Evolutionary conservation across 1,139 yeast genomes (phyloP).

Genomic region (Nakaseomyces nivariensis): DNA sequence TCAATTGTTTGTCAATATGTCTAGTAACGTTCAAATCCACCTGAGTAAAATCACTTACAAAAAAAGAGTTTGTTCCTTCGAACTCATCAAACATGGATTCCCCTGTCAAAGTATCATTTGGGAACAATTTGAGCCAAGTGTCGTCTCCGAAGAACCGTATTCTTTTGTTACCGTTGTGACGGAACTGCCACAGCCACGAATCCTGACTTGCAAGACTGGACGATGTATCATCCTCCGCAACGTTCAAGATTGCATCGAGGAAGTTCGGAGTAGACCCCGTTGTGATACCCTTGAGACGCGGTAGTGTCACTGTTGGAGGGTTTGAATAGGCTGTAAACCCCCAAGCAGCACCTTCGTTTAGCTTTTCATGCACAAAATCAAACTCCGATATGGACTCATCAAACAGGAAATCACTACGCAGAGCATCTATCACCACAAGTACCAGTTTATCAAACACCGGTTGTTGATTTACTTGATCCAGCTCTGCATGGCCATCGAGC

Average conservation of each 20-base stretch:
- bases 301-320: constrained; percentile 79
- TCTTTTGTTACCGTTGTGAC: constrained; percentile 33
- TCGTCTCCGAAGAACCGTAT: constrained; percentile 93
- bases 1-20: constrained; percentile 40
- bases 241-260: constrained; percentile 79
- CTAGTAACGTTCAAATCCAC: constrained; percentile 91
- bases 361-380: constrained; percentile 52
- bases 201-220: constrained; percentile 71
- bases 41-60: constrained; percentile 87
- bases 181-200: constrained; percentile 73
- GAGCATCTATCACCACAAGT: constrained; percentile 85
- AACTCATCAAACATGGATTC: constrained; percentile 42
- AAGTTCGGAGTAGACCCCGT: constrained; percentile 77
- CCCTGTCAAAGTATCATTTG: constrained; percentile 22
- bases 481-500: constrained; percentile 3
- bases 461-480: constrained; percentile 16
- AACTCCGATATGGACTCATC: constrained; percentile 49
- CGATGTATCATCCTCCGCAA: constrained; percentile 82
- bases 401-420: constrained; percentile 79
- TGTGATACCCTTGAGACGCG: constrained; percentile 68
- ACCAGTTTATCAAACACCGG: constrained; percentile 61
- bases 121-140: constrained; percentile 90
- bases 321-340: constrained; percentile 88
- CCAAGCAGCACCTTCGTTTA: constrained; percentile 60
- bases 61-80: constrained; percentile 91